Base-by-base conservation (phyloP, 352 stramenopile genomes). In the Globisporangium recalcitrans region DNA sequence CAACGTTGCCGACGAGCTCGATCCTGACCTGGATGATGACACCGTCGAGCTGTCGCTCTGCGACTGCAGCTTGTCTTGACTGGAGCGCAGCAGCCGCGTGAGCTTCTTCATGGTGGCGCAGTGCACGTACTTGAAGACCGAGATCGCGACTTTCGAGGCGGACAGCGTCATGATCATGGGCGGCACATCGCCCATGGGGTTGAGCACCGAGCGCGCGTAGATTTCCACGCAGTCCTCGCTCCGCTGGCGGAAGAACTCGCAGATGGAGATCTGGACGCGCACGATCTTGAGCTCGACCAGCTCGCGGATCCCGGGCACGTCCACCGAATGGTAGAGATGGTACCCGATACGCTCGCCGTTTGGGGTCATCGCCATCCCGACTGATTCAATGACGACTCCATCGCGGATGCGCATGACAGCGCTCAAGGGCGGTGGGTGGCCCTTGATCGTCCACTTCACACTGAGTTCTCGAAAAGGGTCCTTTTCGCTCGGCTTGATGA, bases 91-190 rank as follows among this genome's bases (percentile, higher is more conserved):
- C 13, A 54, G 19, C 24, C 46, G 46, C 46, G 46, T 32, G 21
- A 52, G 46, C 22, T 44, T 44, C 36, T 44, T 44, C 36, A 21
- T 44, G 14, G 9, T 44, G 87, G 51, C 29, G 87, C 70, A 52
- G 46, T 52, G 46, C 46, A 32, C 46, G 46, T 52, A 26, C 46
- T 52, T 52, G 46, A 52, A 52, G 10, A 52, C 46, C 4, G 46
- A 52, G n/a, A 52, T 26, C 6, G 46, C 46, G 21, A 52, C 22
- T 26, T 52, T 31, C 7, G 60, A 44, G 52, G n/a, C 46, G 8
- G 46, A 52, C 10, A 52, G 22, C 9, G 46, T n/a, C 21, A 52
- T 16, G 21, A 52, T 24, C 13, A 19, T 52, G 11, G 46, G 46
- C 21, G 22, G 46, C 22, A 26, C 46, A 22, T 32, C 46, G 10